phyloP scores from a whole-genome alignment of 345 rosid species.

The Ceriops decandra region DNA sequence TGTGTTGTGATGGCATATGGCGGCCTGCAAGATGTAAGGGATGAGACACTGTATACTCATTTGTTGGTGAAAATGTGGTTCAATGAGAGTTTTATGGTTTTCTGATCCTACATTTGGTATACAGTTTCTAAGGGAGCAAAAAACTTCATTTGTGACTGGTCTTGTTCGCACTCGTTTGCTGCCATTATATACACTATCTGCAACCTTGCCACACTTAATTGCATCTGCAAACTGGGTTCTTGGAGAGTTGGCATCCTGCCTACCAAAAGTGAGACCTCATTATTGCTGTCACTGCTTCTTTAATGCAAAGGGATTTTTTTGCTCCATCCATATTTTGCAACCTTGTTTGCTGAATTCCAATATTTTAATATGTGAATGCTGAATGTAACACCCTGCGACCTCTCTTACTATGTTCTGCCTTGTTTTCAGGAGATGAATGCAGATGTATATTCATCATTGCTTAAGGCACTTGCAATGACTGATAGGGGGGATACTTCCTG shows the following conservation, averaged over 20 bases:
- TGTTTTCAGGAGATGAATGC: constrained; percentile 58
- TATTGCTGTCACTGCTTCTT: constrained; percentile 1
- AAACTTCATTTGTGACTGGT: constrained; percentile 46
- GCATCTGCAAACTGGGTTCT: constrained; percentile 85
- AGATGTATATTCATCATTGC: constrained; percentile 64
- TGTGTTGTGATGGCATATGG: constrained; percentile 85
- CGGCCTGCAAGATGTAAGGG: constrained; percentile 86
- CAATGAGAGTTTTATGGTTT: constrained; percentile 1
- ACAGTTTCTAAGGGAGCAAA: constrained; percentile 75
- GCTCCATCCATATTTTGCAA: too few relatives aligned
- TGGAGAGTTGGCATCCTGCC: constrained; percentile 75
- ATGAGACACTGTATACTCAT: constrained; percentile 16
- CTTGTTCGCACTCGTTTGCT: constrained; percentile 55
- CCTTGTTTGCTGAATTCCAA: too few relatives aligned
- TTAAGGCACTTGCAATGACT: constrained; percentile 65
- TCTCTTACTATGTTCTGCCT: constrained; percentile 10
- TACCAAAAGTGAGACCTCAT: constrained; percentile 54
- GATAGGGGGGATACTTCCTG: constrained; percentile 51
- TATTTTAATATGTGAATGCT: background rate
- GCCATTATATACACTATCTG: constrained; percentile 50
- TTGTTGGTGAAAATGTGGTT: constrained; percentile 4
- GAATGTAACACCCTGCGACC: background rate
- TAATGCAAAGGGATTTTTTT: constrained; percentile 6
- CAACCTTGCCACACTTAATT: constrained; percentile 59
- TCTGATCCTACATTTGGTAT: constrained; percentile 16